Base-by-base conservation (phyloP, 805 yeast genomes). In the Hanseniaspora meyeri region DNA sequence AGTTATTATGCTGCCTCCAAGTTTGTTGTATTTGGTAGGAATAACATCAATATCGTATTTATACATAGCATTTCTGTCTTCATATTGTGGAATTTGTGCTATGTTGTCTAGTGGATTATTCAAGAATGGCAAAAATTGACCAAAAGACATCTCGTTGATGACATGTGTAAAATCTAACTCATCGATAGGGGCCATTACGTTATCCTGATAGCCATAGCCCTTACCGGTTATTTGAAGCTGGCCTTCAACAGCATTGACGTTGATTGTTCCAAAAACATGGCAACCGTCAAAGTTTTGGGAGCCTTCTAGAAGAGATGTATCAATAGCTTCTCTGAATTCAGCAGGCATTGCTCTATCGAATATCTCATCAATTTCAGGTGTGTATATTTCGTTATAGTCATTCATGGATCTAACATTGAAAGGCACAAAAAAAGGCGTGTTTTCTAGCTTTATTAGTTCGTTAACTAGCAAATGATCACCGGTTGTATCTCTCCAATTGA, bases 31-130 rank as follows among this genome's bases (percentile, higher is more conserved):
- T 10, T 76, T 66, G 0, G 97, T 88, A 16, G 97, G 96, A 6
- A 93, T 95, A 3, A 93, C 87, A 17, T 83, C 79, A 60, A 89
- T 64, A 61, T 75, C 79, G 68, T 93, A 93, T 53, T 78, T 78
- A 68, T 73, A 87, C 58, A 77, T 81, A 19, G 73, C 59, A 24
- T 75, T 71, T 1, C 77, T 73, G 0, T 73, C 71, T 1, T 88
- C 76, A 17, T 69, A 66, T 17, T 12, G 16, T 2, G 54, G 46
- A 20, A 68, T 57, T 61, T 82, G 79, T 0, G 80, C 84, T 0
- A 91, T 83, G 49, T 74, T 75, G 67, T 93, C 97, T 60, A 93
- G 75, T n/a, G 96, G 95, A 65, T 91, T 91, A 62, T 83, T 77
- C 60, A 90, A 75, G 62, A 78, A 84, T 3, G 98, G 97, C 65